Base-by-base conservation (phyloP, 1,284 basidiomycete species). In the Trametes polyzona region DNA sequence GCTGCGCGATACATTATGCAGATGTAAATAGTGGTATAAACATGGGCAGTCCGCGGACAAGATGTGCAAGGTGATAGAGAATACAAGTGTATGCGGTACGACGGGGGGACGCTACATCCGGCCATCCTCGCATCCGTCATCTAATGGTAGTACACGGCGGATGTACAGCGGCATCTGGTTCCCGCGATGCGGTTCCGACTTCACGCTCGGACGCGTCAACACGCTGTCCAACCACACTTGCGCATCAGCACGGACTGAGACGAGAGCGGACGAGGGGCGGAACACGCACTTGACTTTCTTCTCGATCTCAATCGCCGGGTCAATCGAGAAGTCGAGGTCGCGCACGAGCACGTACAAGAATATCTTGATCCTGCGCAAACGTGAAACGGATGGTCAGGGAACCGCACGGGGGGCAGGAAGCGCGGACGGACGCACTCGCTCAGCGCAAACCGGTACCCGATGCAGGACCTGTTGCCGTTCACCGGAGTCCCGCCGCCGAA, bases 391-490 rank as follows among this genome's bases (percentile, higher is more conserved):
- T 39, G 50, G 30, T 11, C 24, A 16, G 14, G n/a, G 10, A 36
- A 12, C 6, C 16, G 29, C 21, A 21, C 47, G 4, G 6, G 16
- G 23, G 14, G 10, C 10, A 47, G 21, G 36, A 48, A 57, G 36
- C 55, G 53, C 55, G 23, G 47, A 19, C 40, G 19, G 2, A 52
- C 83, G 74, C 67, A 86, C 85, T 92, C 87, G 24, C 79, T 78
- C 42, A 92, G 65, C 7, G 88, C 87, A 65, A 92, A 90, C 63
- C 81, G 79, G 69, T 83, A 90, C 7, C 88, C 87, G 63, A 90
- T 88, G 68, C 88, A 90, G 36, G 84, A 83, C 52, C 89, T 74
- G 61, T 83, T 81, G 23, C 87, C 87, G 54, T 78, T 79, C 41
- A 76, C 60, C 11, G 76, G 67, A 58, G 74, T 77, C 52, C 81